Evolutionary conservation across 2,329 filamentous ascomycete genomes (phyloP), one percentile per base, ranked within the genome.

Genomic region (Calonectria multiphialidica): DNA sequence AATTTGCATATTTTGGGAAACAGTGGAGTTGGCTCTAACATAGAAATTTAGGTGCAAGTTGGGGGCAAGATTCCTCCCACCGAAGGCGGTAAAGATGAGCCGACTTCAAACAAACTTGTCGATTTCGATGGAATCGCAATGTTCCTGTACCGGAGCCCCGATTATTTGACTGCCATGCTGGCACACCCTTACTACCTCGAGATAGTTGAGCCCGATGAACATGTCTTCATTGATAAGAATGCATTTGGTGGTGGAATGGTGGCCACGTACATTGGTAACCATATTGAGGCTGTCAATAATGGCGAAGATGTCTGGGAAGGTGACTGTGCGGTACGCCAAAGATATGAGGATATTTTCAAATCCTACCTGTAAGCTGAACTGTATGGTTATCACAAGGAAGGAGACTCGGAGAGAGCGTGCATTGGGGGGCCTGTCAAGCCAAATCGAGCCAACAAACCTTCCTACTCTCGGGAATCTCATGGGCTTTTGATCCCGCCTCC

Each of bases 51-150:
- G 80, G 68, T 81, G 5, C 79, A 75, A 61, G 78, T 80, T 2
- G 75, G 75, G 15, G 80, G 80, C 21, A 74, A 76, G 50, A 79
- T 81, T 3, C 71, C 74, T 5, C 80, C 80, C 5, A 80, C 77
- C 1, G 71, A 64, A 12, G 74, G 64, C 0, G 78, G 78, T 0
- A 72, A 74, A 1, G 61, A 62, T 1, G 55, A 44, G n/a, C 80
- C 78, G 0, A 65, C 66, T 0, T 79, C 79, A 1, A 70, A 66
- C n/a, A 33, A 75, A 2, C 75, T 77, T 0, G 76, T 80, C 1
- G 74, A 79, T 9, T 81, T 81, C 44, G 79, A 81, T 3, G 80
- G 80, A 0, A 77, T 82, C 16, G 80, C 80, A n/a, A 76, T 82
- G 76, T 82, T 82, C 33, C 57, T 81, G 0, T 81, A 81, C 37